Base-by-base conservation (phyloP, 345 rosid species). In the Boechera divaricarpa region DNA sequence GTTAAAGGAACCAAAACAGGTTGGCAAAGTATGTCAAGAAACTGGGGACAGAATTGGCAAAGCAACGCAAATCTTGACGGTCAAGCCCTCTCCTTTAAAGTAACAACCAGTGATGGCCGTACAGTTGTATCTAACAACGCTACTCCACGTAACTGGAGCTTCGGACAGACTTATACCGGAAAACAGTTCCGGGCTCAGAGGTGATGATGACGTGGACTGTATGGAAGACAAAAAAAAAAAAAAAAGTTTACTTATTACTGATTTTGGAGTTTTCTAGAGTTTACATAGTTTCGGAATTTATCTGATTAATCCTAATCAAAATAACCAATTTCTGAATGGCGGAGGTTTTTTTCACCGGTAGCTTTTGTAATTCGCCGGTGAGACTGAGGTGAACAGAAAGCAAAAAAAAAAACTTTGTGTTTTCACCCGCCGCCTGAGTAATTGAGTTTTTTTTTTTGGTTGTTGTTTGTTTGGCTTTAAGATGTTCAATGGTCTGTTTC, bases 31-130 rank as follows among this genome's bases (percentile, higher is more conserved):
- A 80, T 87, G 89, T 86, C 88, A 3, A 77, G 89, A 39, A 87
- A 87, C 63, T 87, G 91, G 91, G 91, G 91, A 35, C 87, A 84
- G 67, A 87, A 87, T 39, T 87, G 91, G 91, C 91, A 87, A 70
- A 86, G 86, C 83, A 87, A 86, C 42, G 62, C 83, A 15, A 72
- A 81, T 24, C 89, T 87, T 3, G 77, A 85, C 16, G 91, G 86
- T 13, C 89, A 87, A 76, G 59, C 86, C 58, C 87, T 87, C 45
- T 87, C 91, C 4, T 86, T 86, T 70, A 83, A 79, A 85, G 85
- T 87, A 64, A 81, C 85, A 26, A 86, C 85, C 3, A 85, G 88
- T 28, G 89, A 87, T 67, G 87, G 88, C n/a, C 79, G 77, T 64
- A 57, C 84, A 0, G 64, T 84, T 4, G 52, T 81, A 36, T 84